A percentile compares a stretch with the other conserved stretches of the same genome.
phyloP scores from a whole-genome alignment of 2,329 filamentous ascomycete genomes.

The Colletotrichum navitas region DNA sequence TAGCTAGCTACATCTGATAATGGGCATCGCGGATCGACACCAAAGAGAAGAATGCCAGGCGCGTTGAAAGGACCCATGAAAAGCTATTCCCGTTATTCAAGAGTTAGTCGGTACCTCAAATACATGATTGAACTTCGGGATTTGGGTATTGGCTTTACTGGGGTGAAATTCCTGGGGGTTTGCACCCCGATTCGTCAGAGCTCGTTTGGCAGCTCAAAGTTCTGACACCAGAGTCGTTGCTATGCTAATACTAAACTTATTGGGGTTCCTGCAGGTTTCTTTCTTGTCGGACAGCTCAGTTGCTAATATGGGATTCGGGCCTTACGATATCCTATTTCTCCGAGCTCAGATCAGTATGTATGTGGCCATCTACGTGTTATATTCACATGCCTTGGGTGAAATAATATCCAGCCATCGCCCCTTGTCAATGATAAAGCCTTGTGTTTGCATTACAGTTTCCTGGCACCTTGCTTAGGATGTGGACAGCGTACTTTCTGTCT shows the following conservation, averaged over 20 bases:
- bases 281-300: not conserved
- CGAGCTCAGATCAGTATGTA: not conserved
- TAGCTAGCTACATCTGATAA: not conserved
- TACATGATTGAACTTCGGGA: not conserved
- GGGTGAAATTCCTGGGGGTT: not conserved
- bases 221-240: not conserved
- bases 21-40: not conserved
- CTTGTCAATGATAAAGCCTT: no score
- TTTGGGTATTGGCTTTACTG: not conserved
- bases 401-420: not conserved
- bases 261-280: accelerated
- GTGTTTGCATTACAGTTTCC: not conserved
- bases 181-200: not conserved
- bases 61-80: not conserved
- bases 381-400: not conserved
- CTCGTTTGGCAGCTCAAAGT: not conserved
- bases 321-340: not conserved
- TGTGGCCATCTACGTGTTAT: not conserved
- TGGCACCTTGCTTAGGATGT: not conserved
- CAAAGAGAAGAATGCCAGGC: not conserved
- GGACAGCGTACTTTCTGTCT: not conserved
- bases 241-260: not conserved
- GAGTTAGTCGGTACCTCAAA: not conserved
- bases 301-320: no score
- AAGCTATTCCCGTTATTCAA: no score